A percentile compares a stretch with the other conserved stretches of the same genome.
Conservation (phyloP, 176 grass and related monocot species). For the Triticum timopheevii region DNA sequence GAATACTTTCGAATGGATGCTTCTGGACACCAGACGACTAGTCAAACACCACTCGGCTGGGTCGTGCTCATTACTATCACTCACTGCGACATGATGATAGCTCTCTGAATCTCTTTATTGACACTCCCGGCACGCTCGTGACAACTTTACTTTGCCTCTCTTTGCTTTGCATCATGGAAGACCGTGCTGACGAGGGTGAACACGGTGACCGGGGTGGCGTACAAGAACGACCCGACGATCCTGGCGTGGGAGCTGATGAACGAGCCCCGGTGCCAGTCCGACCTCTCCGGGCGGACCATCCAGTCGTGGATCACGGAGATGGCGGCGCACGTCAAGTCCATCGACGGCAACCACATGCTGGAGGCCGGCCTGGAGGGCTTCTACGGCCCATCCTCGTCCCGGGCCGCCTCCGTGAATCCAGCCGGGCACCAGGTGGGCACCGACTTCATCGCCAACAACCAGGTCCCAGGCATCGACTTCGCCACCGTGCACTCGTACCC, state of each 20-base stretch:
- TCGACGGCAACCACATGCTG: conserved; percentile 80
- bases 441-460: conserved; percentile 94
- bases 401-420: conserved; percentile 42
- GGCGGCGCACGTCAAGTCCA: conserved; percentile 84
- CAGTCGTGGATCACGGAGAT: conserved; percentile 94
- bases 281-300: conserved; percentile 63
- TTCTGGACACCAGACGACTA: background rate
- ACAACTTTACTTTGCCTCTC: background rate
- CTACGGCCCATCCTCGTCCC: conserved; percentile 47
- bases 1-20: background rate
- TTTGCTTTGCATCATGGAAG: conserved; percentile 27
- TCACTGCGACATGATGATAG: background rate
- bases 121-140: background rate
- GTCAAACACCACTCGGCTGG: conserved; percentile 7
- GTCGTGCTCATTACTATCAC: background rate
- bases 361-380: conserved; percentile 96
- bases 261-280: conserved; percentile 93
- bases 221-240: conserved; percentile 89
- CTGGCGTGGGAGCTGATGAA: conserved; percentile 99
- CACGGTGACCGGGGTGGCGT: conserved; percentile 76
- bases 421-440: conserved; percentile 65
- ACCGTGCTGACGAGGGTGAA: conserved; percentile 79
- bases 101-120: background rate
- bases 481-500: conserved; percentile 97
- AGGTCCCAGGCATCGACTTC: conserved; percentile 71